Evolutionary conservation across 2,329 filamentous ascomycete species (phyloP).

Genomic region (Fusarium albidum): DNA sequence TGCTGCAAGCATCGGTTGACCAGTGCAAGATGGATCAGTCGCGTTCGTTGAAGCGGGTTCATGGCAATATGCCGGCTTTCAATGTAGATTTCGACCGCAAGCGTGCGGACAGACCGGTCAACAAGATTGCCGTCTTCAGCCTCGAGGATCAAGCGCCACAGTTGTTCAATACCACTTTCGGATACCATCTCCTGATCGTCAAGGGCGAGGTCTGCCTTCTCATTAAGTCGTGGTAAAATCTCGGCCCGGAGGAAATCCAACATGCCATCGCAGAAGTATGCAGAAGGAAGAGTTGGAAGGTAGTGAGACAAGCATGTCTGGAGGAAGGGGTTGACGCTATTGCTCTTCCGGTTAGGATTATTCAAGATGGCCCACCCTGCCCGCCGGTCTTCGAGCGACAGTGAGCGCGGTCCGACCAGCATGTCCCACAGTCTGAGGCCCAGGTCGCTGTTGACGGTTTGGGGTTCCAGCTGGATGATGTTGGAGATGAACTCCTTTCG

Average conservation of each 20-base stretch:
- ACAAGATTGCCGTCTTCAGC: slow-evolving; percentile 73
- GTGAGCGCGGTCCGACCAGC: slow-evolving; percentile 71
- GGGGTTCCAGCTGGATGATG: slow-evolving; percentile 68
- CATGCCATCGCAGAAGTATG: slow-evolving; percentile 67
- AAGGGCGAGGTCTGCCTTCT: slow-evolving; percentile 54
- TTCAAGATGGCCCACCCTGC: slow-evolving; percentile 75
- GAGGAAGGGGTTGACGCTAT: slow-evolving; percentile 63
- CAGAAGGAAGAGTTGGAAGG: slow-evolving; percentile 64
- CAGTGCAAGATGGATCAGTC: slow-evolving; percentile 71
- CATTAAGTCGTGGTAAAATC: slow-evolving; percentile 57
- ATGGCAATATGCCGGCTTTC: slow-evolving; percentile 60
- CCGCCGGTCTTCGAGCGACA: slow-evolving; percentile 68
- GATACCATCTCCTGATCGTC: slow-evolving; percentile 61
- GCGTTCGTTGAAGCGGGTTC: slow-evolving; percentile 59
- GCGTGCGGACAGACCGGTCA: slow-evolving; percentile 70
- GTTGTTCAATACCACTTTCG: slow-evolving; percentile 68
- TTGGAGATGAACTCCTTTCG: slow-evolving; percentile 65
- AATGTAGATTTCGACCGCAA: slow-evolving; percentile 77
- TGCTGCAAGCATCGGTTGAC: slow-evolving; percentile 78
- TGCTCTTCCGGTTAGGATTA: slow-evolving; percentile 49
- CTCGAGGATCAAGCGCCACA: slow-evolving; percentile 85
- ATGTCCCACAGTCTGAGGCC: slow-evolving; percentile 75
- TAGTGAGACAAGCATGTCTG: slow-evolving; percentile 62
- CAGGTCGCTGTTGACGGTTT: slow-evolving; percentile 68
- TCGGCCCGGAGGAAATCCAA: slow-evolving; percentile 69